Evolutionary conservation across 495 filamentous ascomycete species (phyloP), one percentile per base, ranked within the genome.

Genomic region (Daldinia childiae): DNA sequence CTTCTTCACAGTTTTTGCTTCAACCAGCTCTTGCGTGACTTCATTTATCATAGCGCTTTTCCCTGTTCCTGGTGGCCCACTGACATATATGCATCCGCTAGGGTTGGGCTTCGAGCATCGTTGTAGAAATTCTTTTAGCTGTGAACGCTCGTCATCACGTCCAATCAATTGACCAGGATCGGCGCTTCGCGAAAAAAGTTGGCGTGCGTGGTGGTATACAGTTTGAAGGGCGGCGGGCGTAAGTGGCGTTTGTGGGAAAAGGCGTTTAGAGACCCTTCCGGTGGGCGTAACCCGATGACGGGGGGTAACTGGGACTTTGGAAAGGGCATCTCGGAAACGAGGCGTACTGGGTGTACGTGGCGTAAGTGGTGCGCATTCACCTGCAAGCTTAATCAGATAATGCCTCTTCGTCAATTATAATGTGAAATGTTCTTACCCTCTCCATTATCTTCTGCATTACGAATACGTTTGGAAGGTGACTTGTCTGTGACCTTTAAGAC

Each of bases 21-120:
- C 79, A 3, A 66, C 80, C 24, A 90, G 69, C 34, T 89, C 84
- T 43, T 86, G 81, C 57, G 90, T 91, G 30, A 97, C 86, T 72
- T 97, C 91, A 61, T 89, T 87, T 58, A 98, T 88, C 80, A 98
- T 87, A 4, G 95, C 96, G 78, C 94, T 97, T 80, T 99, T 99
- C 6, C 95, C 95, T 4, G 96, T 98, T 1, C 95, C 95, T 2
- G 95, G 95, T 30, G 95, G 95, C 0, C 95, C 95, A 71, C 93
- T 97, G 71, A 99, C 89, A 76, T 99, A 99, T 39, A 97, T 85
- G 76, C 94, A 97, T n/a, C 93, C 93, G 55, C 92, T 90, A 19
- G 86, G 85, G 9, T 82, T 82, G 15, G 86, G 77, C 11, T 84
- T 79, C 9, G 90, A 79, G 66, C 90, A 88, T 41, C 87, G 83